phyloP scores from a whole-genome alignment of 768 basidiomycete species.

The Termitomyces sp. region DNA sequence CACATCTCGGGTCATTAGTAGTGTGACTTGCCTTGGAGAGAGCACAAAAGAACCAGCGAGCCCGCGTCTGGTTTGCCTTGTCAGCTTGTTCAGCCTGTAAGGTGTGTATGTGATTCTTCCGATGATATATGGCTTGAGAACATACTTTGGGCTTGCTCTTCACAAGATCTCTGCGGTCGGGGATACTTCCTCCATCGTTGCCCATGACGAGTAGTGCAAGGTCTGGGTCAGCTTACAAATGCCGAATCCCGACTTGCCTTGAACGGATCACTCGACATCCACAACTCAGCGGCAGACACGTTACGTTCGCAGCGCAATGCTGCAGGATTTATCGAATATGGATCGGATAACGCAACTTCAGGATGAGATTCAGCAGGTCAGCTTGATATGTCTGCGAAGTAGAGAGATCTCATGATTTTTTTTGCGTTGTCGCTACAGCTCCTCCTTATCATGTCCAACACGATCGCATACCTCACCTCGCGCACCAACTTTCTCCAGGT shows the following conservation, averaged over 20 bases:
- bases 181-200: constrained; percentile 88
- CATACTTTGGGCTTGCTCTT: constrained; percentile 65
- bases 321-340: constrained; percentile 91
- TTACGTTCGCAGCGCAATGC: constrained; percentile 64
- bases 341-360: constrained; percentile 95
- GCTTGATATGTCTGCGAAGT: not conserved
- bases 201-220: constrained; percentile 50
- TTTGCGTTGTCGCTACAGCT: constrained; percentile 40
- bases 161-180: constrained; percentile 79
- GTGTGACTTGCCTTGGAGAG: constrained; percentile 75
- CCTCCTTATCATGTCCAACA: constrained; percentile 84
- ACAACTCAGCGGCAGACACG: not conserved
- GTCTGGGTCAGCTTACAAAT: not conserved
- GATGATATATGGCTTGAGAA: not conserved
- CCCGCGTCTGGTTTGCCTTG: constrained; percentile 84
- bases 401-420: not conserved
- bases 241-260: not conserved
- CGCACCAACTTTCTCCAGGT: constrained; percentile 77
- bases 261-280: not conserved
- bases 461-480: constrained; percentile 74
- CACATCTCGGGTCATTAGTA: constrained; percentile 26
- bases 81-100: constrained; percentile 79
- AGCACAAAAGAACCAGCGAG: constrained; percentile 91
- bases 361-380: constrained; percentile 87
- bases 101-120: not conserved